Evolutionary conservation across 1,284 basidiomycete genomes (phyloP).

Genomic region (Trametes sp.): DNA sequence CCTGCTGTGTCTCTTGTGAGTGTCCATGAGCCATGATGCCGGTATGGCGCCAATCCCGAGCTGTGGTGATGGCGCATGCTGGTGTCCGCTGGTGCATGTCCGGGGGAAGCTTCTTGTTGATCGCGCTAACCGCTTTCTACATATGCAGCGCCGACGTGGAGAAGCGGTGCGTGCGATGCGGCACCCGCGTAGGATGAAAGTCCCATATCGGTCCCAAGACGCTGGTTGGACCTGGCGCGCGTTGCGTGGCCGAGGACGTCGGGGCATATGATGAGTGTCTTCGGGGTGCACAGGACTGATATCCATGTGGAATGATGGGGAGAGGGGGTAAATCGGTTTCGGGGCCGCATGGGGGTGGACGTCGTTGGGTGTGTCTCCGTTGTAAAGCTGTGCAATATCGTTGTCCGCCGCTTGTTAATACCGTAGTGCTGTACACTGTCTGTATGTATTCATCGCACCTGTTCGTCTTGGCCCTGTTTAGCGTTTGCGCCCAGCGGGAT

Average conservation of each 20-base stretch:
- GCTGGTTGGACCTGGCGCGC: too few species aligned
- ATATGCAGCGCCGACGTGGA: slow-evolving; percentile 10
- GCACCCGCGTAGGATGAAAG: slow-evolving; percentile 12
- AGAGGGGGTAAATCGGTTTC: background rate
- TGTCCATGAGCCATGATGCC: too few species aligned
- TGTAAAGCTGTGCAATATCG: background rate
- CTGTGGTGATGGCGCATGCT: background rate
- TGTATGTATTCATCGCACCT: background rate
- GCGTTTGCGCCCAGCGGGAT: background rate
- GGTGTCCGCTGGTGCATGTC: background rate
- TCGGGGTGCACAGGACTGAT: too few species aligned
- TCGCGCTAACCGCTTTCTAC: slow-evolving; percentile 4
- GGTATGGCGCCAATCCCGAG: background rate
- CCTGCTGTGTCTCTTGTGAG: slow-evolving; percentile 34
- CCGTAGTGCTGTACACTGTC: background rate
- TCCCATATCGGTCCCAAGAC: background rate
- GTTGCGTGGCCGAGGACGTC: too few species aligned
- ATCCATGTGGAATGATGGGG: background rate
- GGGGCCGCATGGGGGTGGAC: background rate
- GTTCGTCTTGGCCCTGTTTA: too few species aligned
- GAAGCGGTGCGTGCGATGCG: slow-evolving; percentile 28
- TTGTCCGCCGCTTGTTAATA: background rate
- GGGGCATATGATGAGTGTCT: too few species aligned
- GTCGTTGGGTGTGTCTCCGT: background rate
- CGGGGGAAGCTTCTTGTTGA: background rate